phyloP scores from a whole-genome alignment of 192 early-diverging fungal genomes.

The Spizellomyces sp. region DNA sequence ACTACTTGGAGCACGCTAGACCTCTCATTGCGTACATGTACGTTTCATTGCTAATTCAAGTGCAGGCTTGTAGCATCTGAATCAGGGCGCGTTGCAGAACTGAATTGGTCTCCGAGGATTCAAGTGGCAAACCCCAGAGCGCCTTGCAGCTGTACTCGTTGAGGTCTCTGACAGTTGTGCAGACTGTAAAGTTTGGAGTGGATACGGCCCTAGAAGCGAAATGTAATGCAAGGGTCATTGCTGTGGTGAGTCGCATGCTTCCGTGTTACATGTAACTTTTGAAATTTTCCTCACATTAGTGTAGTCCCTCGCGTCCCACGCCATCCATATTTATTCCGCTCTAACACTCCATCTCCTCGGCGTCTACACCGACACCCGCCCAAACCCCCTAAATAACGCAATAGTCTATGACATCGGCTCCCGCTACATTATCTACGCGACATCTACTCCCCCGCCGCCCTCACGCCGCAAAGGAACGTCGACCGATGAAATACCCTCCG shows the following conservation, averaged over 20 bases:
- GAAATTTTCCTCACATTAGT: not conserved
- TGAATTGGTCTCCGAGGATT: not conserved
- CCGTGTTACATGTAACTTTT: not conserved
- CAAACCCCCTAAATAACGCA: constrained; percentile 30
- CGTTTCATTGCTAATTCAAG: constrained; percentile 9
- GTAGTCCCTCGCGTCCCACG: constrained; percentile 17
- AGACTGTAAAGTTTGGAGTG: constrained; percentile 48
- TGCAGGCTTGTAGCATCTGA: not conserved
- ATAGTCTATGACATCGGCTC: constrained; percentile 67
- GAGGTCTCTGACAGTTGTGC: constrained; percentile 48
- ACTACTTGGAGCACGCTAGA: constrained; percentile 26
- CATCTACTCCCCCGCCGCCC: constrained; percentile 46
- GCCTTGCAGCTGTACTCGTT: constrained; percentile 62
- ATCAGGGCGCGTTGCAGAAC: constrained; percentile 3
- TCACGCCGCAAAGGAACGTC: not conserved
- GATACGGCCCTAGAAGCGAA: constrained; percentile 50
- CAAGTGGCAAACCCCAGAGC: constrained; percentile 4
- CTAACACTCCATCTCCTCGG: constrained; percentile 42
- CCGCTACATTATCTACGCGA: constrained; percentile 72
- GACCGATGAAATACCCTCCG: not conserved
- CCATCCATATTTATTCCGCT: constrained; percentile 56
- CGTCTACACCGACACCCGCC: constrained; percentile 54
- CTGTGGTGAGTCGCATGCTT: constrained; percentile 55
- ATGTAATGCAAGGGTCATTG: constrained; percentile 61
- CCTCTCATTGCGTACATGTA: constrained; percentile 57